Conservation (phyloP, 164 flowering plant genomes). For the Dillenia turbinata region DNA sequence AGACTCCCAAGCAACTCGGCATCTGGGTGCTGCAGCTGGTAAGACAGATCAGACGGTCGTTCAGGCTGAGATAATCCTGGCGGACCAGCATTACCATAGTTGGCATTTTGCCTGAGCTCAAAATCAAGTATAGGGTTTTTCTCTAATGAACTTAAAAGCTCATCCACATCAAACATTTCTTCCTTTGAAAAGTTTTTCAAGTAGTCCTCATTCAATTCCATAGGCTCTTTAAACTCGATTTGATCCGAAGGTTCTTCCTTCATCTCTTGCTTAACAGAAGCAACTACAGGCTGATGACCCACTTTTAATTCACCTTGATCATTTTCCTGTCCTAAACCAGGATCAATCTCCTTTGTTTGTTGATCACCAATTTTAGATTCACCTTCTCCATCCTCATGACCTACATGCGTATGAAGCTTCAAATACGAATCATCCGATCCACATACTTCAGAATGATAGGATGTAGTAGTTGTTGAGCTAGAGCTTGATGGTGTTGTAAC, state of each 20-base stretch:
- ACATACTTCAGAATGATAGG: conserved; percentile 11
- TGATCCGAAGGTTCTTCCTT: conserved; percentile 10
- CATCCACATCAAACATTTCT: conserved; percentile 56
- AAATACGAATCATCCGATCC: conserved; percentile 10
- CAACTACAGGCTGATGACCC: not conserved
- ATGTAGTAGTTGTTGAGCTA: conserved; percentile 13
- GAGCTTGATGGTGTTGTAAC: conserved; percentile 3
- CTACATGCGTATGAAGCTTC: not conserved
- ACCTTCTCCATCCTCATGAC: conserved; percentile 10
- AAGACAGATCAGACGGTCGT: conserved; percentile 18
- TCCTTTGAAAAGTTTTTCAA: conserved; percentile 20
- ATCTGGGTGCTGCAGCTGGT: conserved; percentile 37
- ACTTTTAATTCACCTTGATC: too few species aligned
- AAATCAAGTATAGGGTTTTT: not conserved
- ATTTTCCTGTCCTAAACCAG: too few species aligned
- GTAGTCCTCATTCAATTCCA: not conserved
- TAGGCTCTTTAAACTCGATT: not conserved
- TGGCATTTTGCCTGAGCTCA: not conserved
- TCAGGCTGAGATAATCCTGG: conserved; percentile 4
- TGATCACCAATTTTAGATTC: conserved; percentile 1
- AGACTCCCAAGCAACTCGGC: conserved; percentile 37
- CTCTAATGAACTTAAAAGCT: conserved; percentile 17
- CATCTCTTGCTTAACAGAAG: conserved; percentile 13
- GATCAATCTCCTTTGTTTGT: too few species aligned
- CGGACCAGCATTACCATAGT: not conserved